These are phyloP conservation scores for Aspergillus texensis DNA, from an alignment of 2,329 filamentous ascomycete genomes.

Conservation along the genomic window DNA sequence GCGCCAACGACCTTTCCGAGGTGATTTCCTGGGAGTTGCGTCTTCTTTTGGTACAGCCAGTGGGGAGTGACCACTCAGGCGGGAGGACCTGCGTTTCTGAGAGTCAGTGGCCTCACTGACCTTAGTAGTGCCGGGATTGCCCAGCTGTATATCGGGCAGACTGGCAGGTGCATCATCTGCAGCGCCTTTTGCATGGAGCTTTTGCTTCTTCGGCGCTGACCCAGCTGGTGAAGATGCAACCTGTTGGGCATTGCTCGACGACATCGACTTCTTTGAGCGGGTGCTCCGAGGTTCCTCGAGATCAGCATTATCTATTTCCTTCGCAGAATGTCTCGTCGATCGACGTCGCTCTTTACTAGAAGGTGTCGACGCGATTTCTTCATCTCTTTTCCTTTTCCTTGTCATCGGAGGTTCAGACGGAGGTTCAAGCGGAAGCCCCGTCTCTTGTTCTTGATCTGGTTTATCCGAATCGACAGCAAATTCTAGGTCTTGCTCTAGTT, in stretches of 20 bases:
- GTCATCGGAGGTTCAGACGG: constrained; percentile 19
- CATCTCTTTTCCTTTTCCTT: constrained; percentile 40
- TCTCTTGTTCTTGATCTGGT: constrained; percentile 8
- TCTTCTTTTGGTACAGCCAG: constrained; percentile 16
- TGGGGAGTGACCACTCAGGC: constrained; percentile 28
- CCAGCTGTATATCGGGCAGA: not conserved
- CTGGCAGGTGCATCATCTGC: not conserved
- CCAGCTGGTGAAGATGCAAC: constrained; percentile 20
- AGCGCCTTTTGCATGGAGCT: constrained; percentile 20
- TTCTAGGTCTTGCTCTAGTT: constrained; percentile 48
- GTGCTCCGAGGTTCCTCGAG: constrained; percentile 13
- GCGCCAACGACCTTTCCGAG: constrained; percentile 22
- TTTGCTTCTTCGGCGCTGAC: constrained; percentile 29
- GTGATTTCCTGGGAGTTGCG: constrained; percentile 17
- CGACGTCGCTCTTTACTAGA: constrained; percentile 32
- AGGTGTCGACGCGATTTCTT: constrained; percentile 18
- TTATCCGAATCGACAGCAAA: constrained; percentile 36
- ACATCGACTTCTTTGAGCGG: constrained; percentile 19
- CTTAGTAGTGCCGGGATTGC: not conserved
- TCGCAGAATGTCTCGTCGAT: constrained; percentile 30
- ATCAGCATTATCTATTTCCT: constrained; percentile 16
- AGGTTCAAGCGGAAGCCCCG: constrained; percentile 8
- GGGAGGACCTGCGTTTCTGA: constrained; percentile 35
- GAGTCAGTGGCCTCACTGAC: constrained; percentile 18
- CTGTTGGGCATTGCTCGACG: constrained; percentile 7